Percentiles rank a stretch among this genome's conserved stretches.
Evolutionary conservation across 768 basidiomycete species (phyloP).

Genomic region (Rhodotorula graminis): DNA sequence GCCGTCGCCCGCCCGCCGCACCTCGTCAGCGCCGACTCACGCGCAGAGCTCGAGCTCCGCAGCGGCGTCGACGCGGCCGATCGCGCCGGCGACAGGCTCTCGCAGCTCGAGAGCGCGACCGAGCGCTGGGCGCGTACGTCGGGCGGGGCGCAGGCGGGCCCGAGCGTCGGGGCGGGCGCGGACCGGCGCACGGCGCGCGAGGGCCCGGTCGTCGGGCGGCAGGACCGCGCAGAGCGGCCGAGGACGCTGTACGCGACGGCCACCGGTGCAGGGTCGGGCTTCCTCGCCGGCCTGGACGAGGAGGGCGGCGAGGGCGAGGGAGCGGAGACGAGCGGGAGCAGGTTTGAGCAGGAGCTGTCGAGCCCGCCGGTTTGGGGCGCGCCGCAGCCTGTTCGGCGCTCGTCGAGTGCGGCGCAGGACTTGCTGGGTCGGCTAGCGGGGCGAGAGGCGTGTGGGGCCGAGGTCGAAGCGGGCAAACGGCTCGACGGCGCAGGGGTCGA

Average conservation of each 20-base stretch:
- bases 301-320: not conserved
- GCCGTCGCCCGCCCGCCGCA: not conserved
- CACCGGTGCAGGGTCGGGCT: not conserved
- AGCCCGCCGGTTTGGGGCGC: too few species aligned
- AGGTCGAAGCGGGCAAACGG: not conserved
- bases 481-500: not conserved
- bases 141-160: not conserved
- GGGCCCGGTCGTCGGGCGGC: not conserved
- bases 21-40: not conserved
- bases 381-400: too few species aligned
- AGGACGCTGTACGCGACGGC: conserved; percentile 6
- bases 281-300: too few species aligned
- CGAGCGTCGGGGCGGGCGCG: not conserved
- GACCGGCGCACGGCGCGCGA: not conserved
- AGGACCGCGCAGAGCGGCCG: not conserved
- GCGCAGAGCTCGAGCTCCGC: not conserved
- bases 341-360: too few species aligned
- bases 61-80: not conserved
- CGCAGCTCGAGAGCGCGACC: not conserved
- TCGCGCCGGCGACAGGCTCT: not conserved
- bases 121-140: not conserved
- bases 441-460: not conserved
- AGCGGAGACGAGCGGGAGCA: not conserved
- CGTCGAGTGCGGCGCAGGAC: not conserved
- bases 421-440: not conserved